These are phyloP conservation scores for Gossypium aridum DNA, from an alignment of 441 rosid species.

Conservation along the genomic window DNA sequence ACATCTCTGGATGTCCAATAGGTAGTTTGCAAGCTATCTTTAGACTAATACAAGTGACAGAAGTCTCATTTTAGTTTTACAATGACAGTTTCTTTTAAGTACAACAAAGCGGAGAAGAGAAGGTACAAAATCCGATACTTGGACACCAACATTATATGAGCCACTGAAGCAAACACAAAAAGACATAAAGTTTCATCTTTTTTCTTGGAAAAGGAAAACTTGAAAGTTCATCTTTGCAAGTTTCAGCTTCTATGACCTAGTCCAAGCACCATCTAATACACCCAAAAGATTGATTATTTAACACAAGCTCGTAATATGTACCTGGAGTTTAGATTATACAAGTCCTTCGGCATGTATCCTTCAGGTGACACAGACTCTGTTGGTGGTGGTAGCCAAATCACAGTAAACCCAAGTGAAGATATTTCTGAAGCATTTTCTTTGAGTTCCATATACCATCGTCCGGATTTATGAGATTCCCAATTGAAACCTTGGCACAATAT, in stretches of 20 bases:
- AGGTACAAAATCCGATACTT: background rate
- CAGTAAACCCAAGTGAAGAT: conserved; percentile 74
- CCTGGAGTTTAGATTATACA: conserved; percentile 91
- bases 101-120: background rate
- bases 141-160: background rate
- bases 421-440: conserved; percentile 60
- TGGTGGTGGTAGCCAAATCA: conserved; percentile 95
- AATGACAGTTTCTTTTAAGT: background rate
- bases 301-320: conserved; percentile 19
- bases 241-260: conserved; percentile 3
- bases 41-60: background rate
- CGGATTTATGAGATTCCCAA: conserved; percentile 94
- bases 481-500: conserved; percentile 93
- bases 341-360: conserved; percentile 97
- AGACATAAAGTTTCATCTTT: background rate
- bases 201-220: background rate
- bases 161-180: background rate
- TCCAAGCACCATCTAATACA: conserved; percentile 1
- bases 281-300: background rate
- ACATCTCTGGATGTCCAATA: background rate
- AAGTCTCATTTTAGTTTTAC: background rate
- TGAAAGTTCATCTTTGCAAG: background rate
- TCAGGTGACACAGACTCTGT: conserved; percentile 98
- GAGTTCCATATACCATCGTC: conserved; percentile 82
- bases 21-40: background rate